These are phyloP conservation scores for Globisporangium yorkense DNA, from an alignment of 352 stramenopile species.

Conservation along the genomic window DNA sequence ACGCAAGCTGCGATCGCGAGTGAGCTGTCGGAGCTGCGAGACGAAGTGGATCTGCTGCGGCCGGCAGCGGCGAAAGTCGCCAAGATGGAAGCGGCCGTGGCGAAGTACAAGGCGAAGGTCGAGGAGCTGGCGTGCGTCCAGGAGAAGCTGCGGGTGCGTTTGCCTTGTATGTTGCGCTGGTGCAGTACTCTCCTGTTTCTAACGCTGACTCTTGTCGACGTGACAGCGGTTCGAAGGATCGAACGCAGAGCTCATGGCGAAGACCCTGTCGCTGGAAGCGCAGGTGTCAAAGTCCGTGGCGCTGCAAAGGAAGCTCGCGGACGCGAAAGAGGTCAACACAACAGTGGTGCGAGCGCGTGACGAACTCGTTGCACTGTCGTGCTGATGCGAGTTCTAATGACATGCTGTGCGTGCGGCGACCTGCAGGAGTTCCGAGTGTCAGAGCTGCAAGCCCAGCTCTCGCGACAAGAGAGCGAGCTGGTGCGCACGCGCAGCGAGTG, in stretches of 20 bases:
- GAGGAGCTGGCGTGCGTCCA: conserved; percentile 50
- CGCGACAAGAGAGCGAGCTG: conserved; percentile 27
- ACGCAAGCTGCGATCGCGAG: conserved; percentile 26
- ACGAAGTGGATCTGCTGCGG: conserved; percentile 69
- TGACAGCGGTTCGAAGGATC: conserved; percentile 44
- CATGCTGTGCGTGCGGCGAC: neutral
- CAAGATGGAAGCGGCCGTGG: conserved; percentile 39
- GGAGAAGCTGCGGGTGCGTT: conserved; percentile 35
- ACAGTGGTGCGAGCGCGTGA: conserved; percentile 28
- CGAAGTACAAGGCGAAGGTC: conserved; percentile 71
- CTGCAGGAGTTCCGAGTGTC: conserved; percentile 55
- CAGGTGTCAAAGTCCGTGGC: conserved; percentile 34
- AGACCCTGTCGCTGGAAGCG: conserved; percentile 45
- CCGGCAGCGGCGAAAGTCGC: conserved; percentile 35
- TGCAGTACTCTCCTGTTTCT: no score
- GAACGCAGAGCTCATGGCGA: conserved; percentile 49
- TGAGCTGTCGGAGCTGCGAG: conserved; percentile 33
- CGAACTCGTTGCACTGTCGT: neutral
- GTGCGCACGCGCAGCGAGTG: conserved; percentile 18
- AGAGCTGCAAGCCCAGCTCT: conserved; percentile 40
- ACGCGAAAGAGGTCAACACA: conserved; percentile 65
- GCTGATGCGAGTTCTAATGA: neutral
- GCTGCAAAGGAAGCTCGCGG: conserved; percentile 56
- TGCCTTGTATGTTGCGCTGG: conserved; percentile 6
- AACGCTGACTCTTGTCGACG: no score